These are phyloP conservation scores for Kazachstania martiniae DNA, from an alignment of 805 yeast genomes.

Conservation along the genomic window DNA sequence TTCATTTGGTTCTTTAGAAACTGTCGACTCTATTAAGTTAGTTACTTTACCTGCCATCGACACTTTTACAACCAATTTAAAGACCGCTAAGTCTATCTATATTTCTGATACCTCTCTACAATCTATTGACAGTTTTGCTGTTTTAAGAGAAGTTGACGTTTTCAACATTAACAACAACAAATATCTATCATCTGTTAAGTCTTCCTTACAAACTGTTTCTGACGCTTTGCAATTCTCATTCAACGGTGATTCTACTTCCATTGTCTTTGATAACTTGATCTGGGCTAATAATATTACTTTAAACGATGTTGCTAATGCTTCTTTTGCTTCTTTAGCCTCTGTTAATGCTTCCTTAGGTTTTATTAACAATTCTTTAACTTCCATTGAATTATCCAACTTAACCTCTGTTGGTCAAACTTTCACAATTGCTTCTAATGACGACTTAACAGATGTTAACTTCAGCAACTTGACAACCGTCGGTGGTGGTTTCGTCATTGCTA, in stretches of 20 bases:
- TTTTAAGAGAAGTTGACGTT: constrained; percentile 35
- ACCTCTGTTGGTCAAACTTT: constrained; percentile 68
- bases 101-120: constrained; percentile 66
- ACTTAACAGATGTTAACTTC: constrained; percentile 59
- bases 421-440: constrained; percentile 60
- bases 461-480: constrained; percentile 60
- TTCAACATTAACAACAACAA: constrained; percentile 87
- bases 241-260: constrained; percentile 71
- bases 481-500: constrained; percentile 86
- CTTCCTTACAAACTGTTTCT: constrained; percentile 64
- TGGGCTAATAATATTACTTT: constrained; percentile 85
- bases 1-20: constrained; percentile 64
- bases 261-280: constrained; percentile 53
- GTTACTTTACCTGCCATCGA: constrained; percentile 79
- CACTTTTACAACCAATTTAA: constrained; percentile 58
- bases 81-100: constrained; percentile 56
- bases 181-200: constrained; percentile 58
- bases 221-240: constrained; percentile 65
- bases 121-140: constrained; percentile 51
- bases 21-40: constrained; percentile 72
- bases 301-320: constrained; percentile 68
- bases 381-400: constrained; percentile 44
- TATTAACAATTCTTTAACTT: constrained; percentile 55
- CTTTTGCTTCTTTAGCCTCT: constrained; percentile 52
- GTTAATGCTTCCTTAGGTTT: constrained; percentile 79